Evolutionary conservation across 2,329 filamentous ascomycete genomes (phyloP), one percentile per base, ranked within the genome.

Genomic region (Sphaceloma murrayae): DNA sequence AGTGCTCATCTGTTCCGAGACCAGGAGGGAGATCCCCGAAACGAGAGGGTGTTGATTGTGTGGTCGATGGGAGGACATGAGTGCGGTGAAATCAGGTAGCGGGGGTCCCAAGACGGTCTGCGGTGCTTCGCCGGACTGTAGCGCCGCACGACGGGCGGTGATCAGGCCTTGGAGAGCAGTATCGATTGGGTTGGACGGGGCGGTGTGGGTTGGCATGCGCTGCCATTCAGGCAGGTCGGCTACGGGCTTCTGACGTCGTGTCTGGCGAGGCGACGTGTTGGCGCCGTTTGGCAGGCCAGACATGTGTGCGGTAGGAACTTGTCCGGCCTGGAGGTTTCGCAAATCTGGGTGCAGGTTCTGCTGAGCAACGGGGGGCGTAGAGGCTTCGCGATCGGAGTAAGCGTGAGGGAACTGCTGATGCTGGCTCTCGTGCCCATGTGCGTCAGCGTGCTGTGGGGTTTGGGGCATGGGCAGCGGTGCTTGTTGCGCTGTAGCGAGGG

Each of bases 31-130:
- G 36, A 40, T 40, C 22, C 36, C 36, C 24, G 36, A 40, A 26
- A 40, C 36, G 11, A 40, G 40, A n/a, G 22, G 42, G n/a, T 36
- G 42, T 19, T 34, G 42, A 17, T 16, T 34, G 19, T 45, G 14
- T 0, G 82, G 56, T 89, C 85, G 29, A 89, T n/a, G 42, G 6
- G 31, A 27, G n/a, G 29, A 19, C 30, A 45, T 73, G 3, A 94
- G 72, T 1, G 82, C 83, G 0, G 80, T 80, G 46, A 93, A 82
- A 46, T 80, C 84, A 1, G 86, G 86, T 56, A 93, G 88, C 10
- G 75, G 70, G 1, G 86, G 85, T 0, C 85, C 85, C 5, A 85
- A 72, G 6, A 89, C 73, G 33, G 82, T 75, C 30, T 77, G 70
- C 6, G 71, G 63, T 0, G 80, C 67, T 1, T 78, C 70, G 3